A percentile compares a stretch with the other conserved stretches of the same genome.
Conservation (phyloP, 768 basidiomycete species). For the Amanita phalloides region DNA sequence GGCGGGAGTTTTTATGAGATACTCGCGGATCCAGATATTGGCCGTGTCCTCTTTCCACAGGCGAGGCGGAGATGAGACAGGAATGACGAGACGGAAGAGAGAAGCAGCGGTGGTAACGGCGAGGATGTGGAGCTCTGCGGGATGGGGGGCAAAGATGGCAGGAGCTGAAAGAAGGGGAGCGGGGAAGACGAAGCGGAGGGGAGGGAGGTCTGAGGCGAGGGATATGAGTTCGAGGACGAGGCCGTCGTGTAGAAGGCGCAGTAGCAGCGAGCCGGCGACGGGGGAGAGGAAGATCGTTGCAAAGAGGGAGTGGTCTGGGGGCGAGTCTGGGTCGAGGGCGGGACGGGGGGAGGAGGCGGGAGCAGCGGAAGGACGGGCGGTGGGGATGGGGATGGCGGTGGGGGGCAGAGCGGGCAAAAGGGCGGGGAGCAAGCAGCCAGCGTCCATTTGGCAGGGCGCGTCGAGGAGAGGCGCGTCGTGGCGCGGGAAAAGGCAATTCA, state of each 20-base stretch:
- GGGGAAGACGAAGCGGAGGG: constrained; percentile 74
- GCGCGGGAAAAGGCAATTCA: background rate
- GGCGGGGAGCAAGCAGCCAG: constrained; percentile 35
- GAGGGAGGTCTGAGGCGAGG: constrained; percentile 50
- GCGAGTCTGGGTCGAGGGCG: constrained; percentile 32
- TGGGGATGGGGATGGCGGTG: constrained; percentile 43
- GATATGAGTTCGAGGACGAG: constrained; percentile 69
- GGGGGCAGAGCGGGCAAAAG: constrained; percentile 59
- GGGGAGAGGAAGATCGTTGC: constrained; percentile 47
- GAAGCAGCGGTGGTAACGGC: constrained; percentile 59
- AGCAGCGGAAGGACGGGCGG: constrained; percentile 36
- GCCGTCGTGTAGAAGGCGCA: constrained; percentile 67
- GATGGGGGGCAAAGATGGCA: constrained; percentile 45
- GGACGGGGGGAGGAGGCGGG: constrained; percentile 22
- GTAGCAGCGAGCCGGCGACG: constrained; percentile 52
- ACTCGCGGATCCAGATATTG: constrained; percentile 55
- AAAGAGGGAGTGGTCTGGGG: constrained; percentile 65
- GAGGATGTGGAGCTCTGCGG: constrained; percentile 56
- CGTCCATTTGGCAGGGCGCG: constrained; percentile 1
- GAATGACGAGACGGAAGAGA: constrained; percentile 62
- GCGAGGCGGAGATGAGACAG: constrained; percentile 37
- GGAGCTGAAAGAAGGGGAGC: constrained; percentile 56
- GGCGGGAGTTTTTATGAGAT: constrained; percentile 45
- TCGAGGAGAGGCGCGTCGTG: background rate
- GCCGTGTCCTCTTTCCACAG: constrained; percentile 49